Evolutionary conservation across 441 rosid species (phyloP).

Genomic region (Capsella rubella): DNA sequence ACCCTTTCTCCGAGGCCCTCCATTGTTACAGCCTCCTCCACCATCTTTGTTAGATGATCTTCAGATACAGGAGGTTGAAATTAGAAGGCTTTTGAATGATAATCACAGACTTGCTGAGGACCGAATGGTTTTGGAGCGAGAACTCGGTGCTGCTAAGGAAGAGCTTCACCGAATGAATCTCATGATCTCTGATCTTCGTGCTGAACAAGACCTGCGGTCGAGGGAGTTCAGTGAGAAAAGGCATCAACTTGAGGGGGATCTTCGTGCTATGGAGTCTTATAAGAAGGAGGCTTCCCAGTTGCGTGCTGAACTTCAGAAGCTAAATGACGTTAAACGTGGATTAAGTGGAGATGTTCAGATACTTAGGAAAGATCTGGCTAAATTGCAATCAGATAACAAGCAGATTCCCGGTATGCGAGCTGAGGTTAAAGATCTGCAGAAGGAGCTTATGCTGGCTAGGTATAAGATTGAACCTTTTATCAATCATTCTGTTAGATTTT

Average conservation of each 20-base stretch:
- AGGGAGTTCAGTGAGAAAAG: constrained; percentile 88
- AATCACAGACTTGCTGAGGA: constrained; percentile 81
- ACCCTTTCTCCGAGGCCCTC: constrained; percentile 72
- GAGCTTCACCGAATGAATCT: constrained; percentile 87
- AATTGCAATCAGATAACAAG: constrained; percentile 80
- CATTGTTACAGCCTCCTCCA: constrained; percentile 66
- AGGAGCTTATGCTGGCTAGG: constrained; percentile 96
- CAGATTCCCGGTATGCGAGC: constrained; percentile 73
- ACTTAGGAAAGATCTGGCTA: constrained; percentile 69
- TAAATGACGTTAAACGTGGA: constrained; percentile 74
- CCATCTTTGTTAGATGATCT: constrained; percentile 91
- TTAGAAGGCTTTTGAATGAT: constrained; percentile 77
- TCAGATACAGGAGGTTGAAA: constrained; percentile 80
- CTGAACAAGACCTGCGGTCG: constrained; percentile 68
- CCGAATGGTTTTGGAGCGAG: constrained; percentile 73
- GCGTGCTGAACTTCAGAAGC: constrained; percentile 78
- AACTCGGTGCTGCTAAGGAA: constrained; percentile 84
- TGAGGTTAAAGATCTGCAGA: constrained; percentile 78
- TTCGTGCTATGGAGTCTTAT: constrained; percentile 82
- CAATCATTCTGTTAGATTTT: constrained; percentile 6
- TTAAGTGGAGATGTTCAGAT: constrained; percentile 75
- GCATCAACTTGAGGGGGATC: constrained; percentile 86
- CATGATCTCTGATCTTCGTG: constrained; percentile 65
- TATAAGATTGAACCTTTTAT: constrained; percentile 39
- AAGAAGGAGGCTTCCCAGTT: constrained; percentile 77